phyloP scores from a whole-genome alignment of 805 yeast species.

The Danielia oregonensis region DNA sequence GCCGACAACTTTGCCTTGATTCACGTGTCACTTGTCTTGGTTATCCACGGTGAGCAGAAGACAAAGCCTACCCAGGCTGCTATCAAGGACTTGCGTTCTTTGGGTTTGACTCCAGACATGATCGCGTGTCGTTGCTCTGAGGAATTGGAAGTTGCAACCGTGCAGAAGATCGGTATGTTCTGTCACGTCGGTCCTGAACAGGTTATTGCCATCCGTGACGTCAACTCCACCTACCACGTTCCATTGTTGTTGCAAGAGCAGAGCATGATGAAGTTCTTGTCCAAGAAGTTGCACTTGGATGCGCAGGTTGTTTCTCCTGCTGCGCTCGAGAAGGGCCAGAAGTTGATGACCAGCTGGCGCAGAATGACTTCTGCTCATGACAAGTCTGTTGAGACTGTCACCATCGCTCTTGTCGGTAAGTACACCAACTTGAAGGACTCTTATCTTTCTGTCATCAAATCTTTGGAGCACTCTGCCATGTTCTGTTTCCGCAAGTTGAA shows the following conservation, averaged over 20 bases:
- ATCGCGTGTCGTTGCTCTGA: constrained; percentile 96
- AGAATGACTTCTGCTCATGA: constrained; percentile 76
- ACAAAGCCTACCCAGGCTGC: constrained; percentile 99
- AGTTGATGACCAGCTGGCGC: constrained; percentile 74
- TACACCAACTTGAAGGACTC: constrained; percentile 95
- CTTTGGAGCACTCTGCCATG: constrained; percentile 95
- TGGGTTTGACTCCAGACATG: constrained; percentile 94
- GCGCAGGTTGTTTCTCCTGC: constrained; percentile 40
- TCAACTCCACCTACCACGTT: constrained; percentile 94
- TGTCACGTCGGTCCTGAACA: constrained; percentile 99
- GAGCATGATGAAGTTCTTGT: constrained; percentile 70
- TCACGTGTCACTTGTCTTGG: constrained; percentile 96
- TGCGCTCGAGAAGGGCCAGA: constrained; percentile 61
- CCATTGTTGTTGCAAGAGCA: constrained; percentile 89
- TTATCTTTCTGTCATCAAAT: constrained; percentile 88
- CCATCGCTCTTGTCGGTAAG: constrained; percentile 96
- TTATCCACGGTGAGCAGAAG: constrained; percentile 97
- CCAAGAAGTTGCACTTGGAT: constrained; percentile 61
- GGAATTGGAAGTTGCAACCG: constrained; percentile 76
- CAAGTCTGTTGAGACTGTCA: constrained; percentile 77
- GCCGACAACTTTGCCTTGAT: constrained; percentile 89
- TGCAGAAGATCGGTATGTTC: constrained; percentile 96
- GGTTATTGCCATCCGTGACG: constrained; percentile 95
- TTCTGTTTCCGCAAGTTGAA: constrained; percentile 78
- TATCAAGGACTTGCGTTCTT: constrained; percentile 89